These are phyloP conservation scores for Chalciporus chontae DNA, from an alignment of 768 basidiomycete genomes.

Conservation along the genomic window DNA sequence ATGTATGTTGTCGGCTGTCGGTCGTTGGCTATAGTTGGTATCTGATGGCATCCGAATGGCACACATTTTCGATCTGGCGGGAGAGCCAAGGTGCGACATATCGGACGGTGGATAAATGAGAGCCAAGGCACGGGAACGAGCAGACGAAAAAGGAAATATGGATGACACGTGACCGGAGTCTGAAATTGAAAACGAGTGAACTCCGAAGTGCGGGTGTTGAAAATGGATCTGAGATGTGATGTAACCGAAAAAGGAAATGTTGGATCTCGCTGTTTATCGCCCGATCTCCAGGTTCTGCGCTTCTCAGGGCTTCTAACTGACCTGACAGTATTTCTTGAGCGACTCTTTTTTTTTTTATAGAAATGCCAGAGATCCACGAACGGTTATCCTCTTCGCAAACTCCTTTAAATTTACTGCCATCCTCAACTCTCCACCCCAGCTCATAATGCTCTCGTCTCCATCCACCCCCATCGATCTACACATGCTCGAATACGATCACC, in stretches of 20 bases:
- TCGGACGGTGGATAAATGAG: conserved; percentile 7
- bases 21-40: neutral
- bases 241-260: neutral
- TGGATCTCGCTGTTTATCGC: conserved; percentile 20
- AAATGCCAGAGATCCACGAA: conserved; percentile 28
- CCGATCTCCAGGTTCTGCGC: conserved; percentile 18
- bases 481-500: conserved; percentile 28
- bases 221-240: conserved; percentile 24
- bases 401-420: too few relatives aligned
- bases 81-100: neutral
- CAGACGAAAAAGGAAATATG: conserved; percentile 16
- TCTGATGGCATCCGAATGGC: neutral
- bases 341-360: conserved; percentile 20
- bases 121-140: conserved; percentile 13
- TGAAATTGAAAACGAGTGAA: neutral
- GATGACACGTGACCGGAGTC: conserved; percentile 15
- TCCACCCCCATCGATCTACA: conserved; percentile 18
- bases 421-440: conserved; percentile 18
- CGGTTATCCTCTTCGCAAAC: too few relatives aligned
- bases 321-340: neutral
- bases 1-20: conserved; percentile 5
- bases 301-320: conserved; percentile 17
- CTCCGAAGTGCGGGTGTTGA: conserved; percentile 1
- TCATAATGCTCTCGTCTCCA: conserved; percentile 24
- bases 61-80: conserved; percentile 1